Evolutionary conservation across 2,329 filamentous ascomycete genomes (phyloP).

Genomic region (Corynespora cassiicola): DNA sequence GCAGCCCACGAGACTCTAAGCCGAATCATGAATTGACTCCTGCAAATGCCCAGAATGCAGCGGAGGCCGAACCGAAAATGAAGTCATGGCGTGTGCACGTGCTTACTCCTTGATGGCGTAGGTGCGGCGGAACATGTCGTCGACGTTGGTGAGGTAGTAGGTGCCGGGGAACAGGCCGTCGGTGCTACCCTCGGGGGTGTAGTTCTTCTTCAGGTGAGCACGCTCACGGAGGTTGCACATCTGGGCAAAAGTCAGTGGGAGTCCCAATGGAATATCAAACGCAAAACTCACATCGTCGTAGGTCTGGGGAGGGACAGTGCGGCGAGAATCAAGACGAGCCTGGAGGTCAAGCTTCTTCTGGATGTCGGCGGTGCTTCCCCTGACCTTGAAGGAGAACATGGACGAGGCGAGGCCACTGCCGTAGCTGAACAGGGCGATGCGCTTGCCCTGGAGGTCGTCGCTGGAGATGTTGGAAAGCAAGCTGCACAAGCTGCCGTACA

Average conservation of each 20-base stretch:
- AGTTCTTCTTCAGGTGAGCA: conserved; percentile 59
- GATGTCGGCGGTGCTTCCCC: conserved; percentile 54
- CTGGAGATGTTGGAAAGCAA: conserved; percentile 55
- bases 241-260: conserved; percentile 41
- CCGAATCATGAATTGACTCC: conserved; percentile 37
- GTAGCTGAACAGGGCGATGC: conserved; percentile 60
- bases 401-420: conserved; percentile 59
- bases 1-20: conserved; percentile 33
- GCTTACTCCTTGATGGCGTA: conserved; percentile 58
- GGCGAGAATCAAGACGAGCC: conserved; percentile 52
- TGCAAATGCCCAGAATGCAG: conserved; percentile 45
- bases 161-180: conserved; percentile 55
- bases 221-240: conserved; percentile 60
- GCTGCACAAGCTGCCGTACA: conserved; percentile 58
- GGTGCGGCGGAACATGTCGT: conserved; percentile 58
- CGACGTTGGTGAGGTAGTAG: conserved; percentile 59
- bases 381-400: conserved; percentile 58
- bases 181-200: conserved; percentile 51
- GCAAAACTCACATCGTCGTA: conserved; percentile 54
- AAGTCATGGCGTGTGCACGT: conserved; percentile 5
- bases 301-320: conserved; percentile 54
- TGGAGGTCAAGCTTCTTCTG: conserved; percentile 56
- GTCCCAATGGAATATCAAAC: conserved; percentile 15
- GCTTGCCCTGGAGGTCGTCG: conserved; percentile 56
- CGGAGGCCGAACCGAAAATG: conserved; percentile 31